A percentile compares a stretch with the other conserved stretches of the same genome.
phyloP scores from a whole-genome alignment of 176 grass and related monocot genomes.

The Paspalum notatum region DNA sequence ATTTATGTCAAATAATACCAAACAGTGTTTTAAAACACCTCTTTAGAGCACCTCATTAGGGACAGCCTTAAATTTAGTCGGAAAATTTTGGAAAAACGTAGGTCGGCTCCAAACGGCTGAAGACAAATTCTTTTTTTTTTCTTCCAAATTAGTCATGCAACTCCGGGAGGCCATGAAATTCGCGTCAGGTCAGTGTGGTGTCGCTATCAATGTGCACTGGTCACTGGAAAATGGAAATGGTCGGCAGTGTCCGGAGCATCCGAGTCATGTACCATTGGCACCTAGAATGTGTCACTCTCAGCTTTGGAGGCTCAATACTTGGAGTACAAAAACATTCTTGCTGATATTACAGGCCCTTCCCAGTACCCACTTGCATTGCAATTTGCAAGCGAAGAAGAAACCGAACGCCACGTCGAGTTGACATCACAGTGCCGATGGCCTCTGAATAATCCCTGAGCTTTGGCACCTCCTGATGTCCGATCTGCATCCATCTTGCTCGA shows the following conservation, averaged over 20 bases:
- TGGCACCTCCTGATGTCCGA: too few species aligned
- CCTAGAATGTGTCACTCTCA: neutral
- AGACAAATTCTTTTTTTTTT: too few species aligned
- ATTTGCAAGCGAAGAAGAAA: neutral
- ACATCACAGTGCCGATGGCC: neutral
- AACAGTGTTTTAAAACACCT: too few species aligned
- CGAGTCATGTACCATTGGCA: neutral
- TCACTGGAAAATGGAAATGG: neutral
- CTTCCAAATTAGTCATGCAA: neutral
- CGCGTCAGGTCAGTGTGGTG: neutral
- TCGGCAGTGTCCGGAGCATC: neutral
- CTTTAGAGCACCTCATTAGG: too few species aligned
- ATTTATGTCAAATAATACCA: too few species aligned
- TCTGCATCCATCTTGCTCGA: too few species aligned
- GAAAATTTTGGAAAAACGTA: too few species aligned
- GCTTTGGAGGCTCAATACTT: neutral
- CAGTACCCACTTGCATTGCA: conserved; percentile 8
- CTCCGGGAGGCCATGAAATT: neutral
- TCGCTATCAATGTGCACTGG: neutral
- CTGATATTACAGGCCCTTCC: neutral
- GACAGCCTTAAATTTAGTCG: too few species aligned
- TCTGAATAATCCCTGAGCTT: too few species aligned
- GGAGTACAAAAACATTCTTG: neutral
- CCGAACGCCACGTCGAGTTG: neutral
- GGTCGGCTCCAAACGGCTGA: too few species aligned